phyloP scores from a whole-genome alignment of 139 green algal genomes.

The Spirogloea muscicola region DNA sequence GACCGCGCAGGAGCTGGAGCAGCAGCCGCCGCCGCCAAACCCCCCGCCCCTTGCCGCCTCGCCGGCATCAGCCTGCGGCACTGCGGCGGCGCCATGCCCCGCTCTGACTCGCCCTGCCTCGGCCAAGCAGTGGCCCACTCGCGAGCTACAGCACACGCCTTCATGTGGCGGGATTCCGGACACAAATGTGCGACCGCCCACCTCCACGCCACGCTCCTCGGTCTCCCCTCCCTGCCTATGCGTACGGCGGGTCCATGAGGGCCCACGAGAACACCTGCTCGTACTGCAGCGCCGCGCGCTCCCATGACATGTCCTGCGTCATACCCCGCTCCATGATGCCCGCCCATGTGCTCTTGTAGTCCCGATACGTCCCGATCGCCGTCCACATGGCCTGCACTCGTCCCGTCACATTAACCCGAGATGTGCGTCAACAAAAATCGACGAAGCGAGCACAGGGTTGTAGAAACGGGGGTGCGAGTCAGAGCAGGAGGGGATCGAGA shows the following conservation, averaged over 20 bases:
- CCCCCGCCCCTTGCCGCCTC: too few species aligned
- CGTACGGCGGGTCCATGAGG: conserved; percentile 61
- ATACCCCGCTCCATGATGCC: conserved; percentile 62
- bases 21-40: too few species aligned
- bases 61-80: too few species aligned
- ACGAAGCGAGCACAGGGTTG: background rate
- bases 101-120: too few species aligned
- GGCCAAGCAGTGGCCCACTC: too few species aligned
- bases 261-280: conserved; percentile 86
- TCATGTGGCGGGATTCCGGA: too few species aligned
- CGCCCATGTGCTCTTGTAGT: conserved; percentile 49
- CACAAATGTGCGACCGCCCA: too few species aligned
- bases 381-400: conserved; percentile 52
- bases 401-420: background rate
- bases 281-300: conserved; percentile 81
- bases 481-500: background rate
- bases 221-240: too few species aligned
- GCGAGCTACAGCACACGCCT: too few species aligned
- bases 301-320: conserved; percentile 81
- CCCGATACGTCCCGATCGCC: conserved; percentile 55
- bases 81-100: too few species aligned
- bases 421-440: background rate
- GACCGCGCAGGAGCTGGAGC: too few species aligned
- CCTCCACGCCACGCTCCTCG: too few species aligned
- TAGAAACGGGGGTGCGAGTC: background rate